A percentile compares a stretch with the other conserved stretches of the same genome.
phyloP scores from a whole-genome alignment of 306 rosid species.

The Sophora flavescens region DNA sequence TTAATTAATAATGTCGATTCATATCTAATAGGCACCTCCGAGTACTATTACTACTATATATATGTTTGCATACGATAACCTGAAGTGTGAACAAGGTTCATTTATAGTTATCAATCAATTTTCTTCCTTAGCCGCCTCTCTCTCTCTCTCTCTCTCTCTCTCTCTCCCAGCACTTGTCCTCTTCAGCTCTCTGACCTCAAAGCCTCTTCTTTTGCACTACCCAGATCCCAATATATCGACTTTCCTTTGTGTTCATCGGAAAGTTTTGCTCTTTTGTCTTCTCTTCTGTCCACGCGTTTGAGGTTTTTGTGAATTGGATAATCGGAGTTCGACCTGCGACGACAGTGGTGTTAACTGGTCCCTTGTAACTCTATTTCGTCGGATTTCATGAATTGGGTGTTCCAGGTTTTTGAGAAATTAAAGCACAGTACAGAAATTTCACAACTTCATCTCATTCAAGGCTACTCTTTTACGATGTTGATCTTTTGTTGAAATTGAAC shows the following conservation, averaged over 20 bases:
- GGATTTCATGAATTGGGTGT: slow-evolving; percentile 30
- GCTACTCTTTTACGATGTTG: slow-evolving; percentile 23
- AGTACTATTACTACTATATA: too few relatives aligned
- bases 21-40: slow-evolving; percentile 29
- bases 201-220: slow-evolving; percentile 12
- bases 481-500: slow-evolving; percentile 39
- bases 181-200: slow-evolving; percentile 35
- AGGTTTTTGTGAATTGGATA: slow-evolving; percentile 25
- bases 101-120: not conserved
- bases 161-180: slow-evolving; percentile 40
- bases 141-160: not conserved
- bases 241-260: slow-evolving; percentile 26
- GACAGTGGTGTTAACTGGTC: slow-evolving; percentile 15
- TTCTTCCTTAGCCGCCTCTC: slow-evolving; percentile 52
- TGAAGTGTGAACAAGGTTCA: slow-evolving; percentile 32
- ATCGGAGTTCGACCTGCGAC: slow-evolving; percentile 18
- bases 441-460: not conserved
- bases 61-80: too few relatives aligned
- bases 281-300: slow-evolving; percentile 31
- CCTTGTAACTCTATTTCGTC: slow-evolving; percentile 34
- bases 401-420: slow-evolving; percentile 47
- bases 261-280: slow-evolving; percentile 36
- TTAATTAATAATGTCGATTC: slow-evolving; percentile 28
- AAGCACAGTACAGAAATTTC: slow-evolving; percentile 9
- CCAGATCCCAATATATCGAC: slow-evolving; percentile 23